A percentile compares a stretch with the other conserved stretches of the same genome.
Conservation (phyloP, 2,329 filamentous ascomycete genomes). For the Fusarium sp. region DNA sequence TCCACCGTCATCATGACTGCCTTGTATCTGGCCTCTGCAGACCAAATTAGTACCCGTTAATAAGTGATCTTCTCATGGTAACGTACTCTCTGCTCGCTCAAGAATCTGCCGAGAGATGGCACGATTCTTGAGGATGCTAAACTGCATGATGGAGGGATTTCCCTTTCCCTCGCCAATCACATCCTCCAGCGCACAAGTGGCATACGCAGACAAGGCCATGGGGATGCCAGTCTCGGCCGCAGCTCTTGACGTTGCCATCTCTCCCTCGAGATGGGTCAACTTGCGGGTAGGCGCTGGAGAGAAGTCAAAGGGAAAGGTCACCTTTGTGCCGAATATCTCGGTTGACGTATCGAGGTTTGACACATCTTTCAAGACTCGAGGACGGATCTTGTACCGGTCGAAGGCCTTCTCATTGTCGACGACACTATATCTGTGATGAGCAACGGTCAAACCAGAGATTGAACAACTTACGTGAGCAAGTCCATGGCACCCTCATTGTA, state of each 20-base stretch:
- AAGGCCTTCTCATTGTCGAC: conserved; percentile 63
- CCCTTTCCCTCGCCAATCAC: conserved; percentile 52
- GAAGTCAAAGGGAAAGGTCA: conserved; percentile 62
- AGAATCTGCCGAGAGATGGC: conserved; percentile 51
- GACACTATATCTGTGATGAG: conserved; percentile 36
- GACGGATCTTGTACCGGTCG: conserved; percentile 58
- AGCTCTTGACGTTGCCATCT: conserved; percentile 59
- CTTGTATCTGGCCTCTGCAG: conserved; percentile 32
- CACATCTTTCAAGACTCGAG: conserved; percentile 56
- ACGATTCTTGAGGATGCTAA: conserved; percentile 63
- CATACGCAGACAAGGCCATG: conserved; percentile 24
- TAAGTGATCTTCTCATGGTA: background rate
- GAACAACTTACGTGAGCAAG: background rate
- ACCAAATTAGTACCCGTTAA: background rate
- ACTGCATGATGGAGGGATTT: conserved; percentile 63
- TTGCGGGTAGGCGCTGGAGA: conserved; percentile 64
- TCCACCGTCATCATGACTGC: conserved; percentile 44
- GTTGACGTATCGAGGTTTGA: conserved; percentile 51
- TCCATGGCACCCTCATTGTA: background rate
- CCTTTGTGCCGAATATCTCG: conserved; percentile 55
- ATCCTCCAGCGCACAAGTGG: conserved; percentile 48
- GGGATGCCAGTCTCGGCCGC: conserved; percentile 54
- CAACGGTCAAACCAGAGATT: background rate
- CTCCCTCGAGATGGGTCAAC: conserved; percentile 59
- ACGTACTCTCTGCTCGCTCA: conserved; percentile 52